Percentiles rank a stretch among this genome's conserved stretches.
These are phyloP conservation scores for Triangularia setosa DNA, from an alignment of 2,329 filamentous ascomycete genomes.

Conservation along the genomic window DNA sequence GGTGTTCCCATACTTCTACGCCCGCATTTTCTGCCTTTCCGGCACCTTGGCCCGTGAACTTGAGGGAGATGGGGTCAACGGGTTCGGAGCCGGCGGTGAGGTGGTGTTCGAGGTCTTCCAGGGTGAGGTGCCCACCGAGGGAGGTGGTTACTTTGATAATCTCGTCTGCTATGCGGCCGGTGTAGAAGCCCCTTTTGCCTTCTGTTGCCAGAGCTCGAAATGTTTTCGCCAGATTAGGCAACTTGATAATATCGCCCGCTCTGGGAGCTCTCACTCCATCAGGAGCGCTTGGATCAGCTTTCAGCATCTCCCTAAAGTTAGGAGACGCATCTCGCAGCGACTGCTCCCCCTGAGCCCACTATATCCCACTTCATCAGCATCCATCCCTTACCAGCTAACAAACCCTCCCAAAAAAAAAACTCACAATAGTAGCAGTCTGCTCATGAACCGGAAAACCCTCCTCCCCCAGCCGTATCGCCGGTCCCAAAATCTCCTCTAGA, in stretches of 20 bases:
- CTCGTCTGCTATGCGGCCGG: constrained; percentile 75
- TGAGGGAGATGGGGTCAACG: constrained; percentile 80
- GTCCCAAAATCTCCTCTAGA: constrained; percentile 71
- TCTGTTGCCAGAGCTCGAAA: constrained; percentile 74
- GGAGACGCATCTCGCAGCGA: constrained; percentile 70
- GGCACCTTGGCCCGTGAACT: constrained; percentile 63
- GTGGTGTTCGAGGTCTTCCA: constrained; percentile 79
- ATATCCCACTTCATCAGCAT: neutral
- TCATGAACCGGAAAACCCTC: constrained; percentile 88
- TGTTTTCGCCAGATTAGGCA: constrained; percentile 74
- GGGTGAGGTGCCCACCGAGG: constrained; percentile 70
- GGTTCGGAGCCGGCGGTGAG: constrained; percentile 64
- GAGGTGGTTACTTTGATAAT: constrained; percentile 73
- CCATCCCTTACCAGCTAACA: neutral
- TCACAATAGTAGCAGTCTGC: constrained; percentile 63
- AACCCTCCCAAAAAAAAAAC: constrained; percentile 29
- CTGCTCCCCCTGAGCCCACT: constrained; percentile 71
- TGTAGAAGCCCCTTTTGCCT: constrained; percentile 89
- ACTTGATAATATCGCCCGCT: constrained; percentile 85
- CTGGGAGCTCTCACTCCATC: constrained; percentile 71
- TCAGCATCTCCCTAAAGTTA: constrained; percentile 84
- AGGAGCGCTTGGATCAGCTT: constrained; percentile 63
- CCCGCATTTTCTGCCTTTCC: constrained; percentile 33
- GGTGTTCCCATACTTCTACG: constrained; percentile 91
- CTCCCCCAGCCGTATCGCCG: constrained; percentile 82